Evolutionary conservation across 1,139 yeast species (phyloP), one percentile per base, ranked within the genome.

Genomic region (Taphrina flavorubra): DNA sequence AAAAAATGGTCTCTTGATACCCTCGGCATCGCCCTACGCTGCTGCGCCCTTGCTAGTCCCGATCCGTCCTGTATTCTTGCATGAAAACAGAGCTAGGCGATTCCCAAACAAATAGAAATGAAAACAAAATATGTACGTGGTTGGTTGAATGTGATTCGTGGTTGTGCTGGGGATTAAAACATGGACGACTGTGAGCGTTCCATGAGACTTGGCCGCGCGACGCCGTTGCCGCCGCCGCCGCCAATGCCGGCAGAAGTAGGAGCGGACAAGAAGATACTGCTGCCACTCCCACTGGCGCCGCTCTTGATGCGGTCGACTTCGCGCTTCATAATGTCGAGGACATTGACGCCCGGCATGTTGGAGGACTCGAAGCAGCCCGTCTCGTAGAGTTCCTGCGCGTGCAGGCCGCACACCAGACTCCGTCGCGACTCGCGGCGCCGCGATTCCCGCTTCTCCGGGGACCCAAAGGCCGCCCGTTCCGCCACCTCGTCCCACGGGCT

Each of bases 341-440:
- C 80, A 74, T 85, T 87, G 37, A 85, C 87, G 44, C 87, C 87
- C 76, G 84, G 84, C 59, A 84, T 77, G 66, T 84, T 86, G 25
- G 78, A 74, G 10, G 77, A 77, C 64, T 68, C 65, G 42, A 68
- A 71, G 31, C 31, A 25, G 53, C 56, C 57, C 6, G 67, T 55
- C 58, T 71, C 73, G 44, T 62, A 61, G 59, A 70, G 61, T 31
- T 66, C 70, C 56, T 65, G 68, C n/a, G 68, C 68, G n/a, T 64
- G 62, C 39, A 70, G 46, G 16, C 71, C 71, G 42, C 68, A 66
- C 31, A 69, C 68, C 58, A 53, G 70, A 74, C 68, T 75, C 75
- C 70, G 77, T 76, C 68, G 68, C 72, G 75, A 71, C 44, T 76
- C 77, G 34, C 76, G 72, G 20, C 78, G 72, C 37, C 73, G 71